Conservation (phyloP, 2,329 filamentous ascomycete species). For the Furcasterigmium furcatum region DNA sequence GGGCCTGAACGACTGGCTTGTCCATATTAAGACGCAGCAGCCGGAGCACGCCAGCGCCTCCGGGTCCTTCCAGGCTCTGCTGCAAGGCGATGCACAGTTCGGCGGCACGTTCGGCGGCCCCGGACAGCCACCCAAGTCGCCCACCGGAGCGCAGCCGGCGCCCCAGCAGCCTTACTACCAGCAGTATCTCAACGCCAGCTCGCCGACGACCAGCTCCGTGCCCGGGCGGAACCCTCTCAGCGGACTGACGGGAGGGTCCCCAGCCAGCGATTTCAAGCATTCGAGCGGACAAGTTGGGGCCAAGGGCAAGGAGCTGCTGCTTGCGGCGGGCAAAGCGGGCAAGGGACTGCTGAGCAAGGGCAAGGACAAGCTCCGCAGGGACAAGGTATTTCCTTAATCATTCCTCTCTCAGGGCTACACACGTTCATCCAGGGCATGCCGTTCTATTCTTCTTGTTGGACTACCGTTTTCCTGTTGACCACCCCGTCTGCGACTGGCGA, state of each 20-base stretch:
- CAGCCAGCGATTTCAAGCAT: slow-evolving; percentile 44
- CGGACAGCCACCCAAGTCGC: slow-evolving; percentile 9
- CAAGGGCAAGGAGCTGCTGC: slow-evolving; percentile 86
- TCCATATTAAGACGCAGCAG: slow-evolving; percentile 37
- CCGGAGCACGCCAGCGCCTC: slow-evolving; percentile 43
- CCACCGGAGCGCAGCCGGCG: slow-evolving; percentile 18
- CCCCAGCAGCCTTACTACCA: slow-evolving; percentile 51
- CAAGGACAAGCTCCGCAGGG: slow-evolving; percentile 75
- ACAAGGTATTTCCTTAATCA: slow-evolving; percentile 82
- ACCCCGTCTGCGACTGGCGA: neutral
- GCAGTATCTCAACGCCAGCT: slow-evolving; percentile 51
- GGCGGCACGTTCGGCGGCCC: slow-evolving; percentile 1
- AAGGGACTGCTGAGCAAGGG: slow-evolving; percentile 91
- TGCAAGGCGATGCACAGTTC: neutral
- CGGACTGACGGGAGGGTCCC: slow-evolving; percentile 31
- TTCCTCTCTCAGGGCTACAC: slow-evolving; percentile 22
- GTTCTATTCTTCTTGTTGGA: slow-evolving; percentile 16
- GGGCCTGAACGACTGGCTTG: slow-evolving; percentile 63
- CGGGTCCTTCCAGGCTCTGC: slow-evolving; percentile 18
- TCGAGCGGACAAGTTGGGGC: slow-evolving; percentile 66
- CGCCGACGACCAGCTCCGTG: slow-evolving; percentile 23
- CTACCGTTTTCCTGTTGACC: slow-evolving; percentile 10
- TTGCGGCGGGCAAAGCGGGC: slow-evolving; percentile 82
- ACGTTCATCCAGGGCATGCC: slow-evolving; percentile 15
- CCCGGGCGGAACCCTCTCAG: slow-evolving; percentile 23